Evolutionary conservation across 495 filamentous ascomycete species (phyloP).

Genomic region (Achaetomiella virescens): DNA sequence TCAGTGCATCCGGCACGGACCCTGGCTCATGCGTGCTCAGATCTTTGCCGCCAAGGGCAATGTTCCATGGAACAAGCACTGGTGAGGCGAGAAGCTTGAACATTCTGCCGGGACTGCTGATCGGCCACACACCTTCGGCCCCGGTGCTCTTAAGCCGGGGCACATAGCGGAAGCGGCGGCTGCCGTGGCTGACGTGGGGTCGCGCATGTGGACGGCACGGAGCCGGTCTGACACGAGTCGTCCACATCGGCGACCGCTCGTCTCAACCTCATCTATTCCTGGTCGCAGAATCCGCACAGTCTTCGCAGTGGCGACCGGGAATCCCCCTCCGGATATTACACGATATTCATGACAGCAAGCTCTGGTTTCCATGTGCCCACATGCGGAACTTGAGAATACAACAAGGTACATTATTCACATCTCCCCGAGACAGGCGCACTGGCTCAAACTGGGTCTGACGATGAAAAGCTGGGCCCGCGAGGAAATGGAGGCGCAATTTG

Average conservation of each 20-base stretch:
- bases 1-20: slow-evolving; percentile 9
- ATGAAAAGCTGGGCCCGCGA: background rate
- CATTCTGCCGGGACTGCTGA: slow-evolving; percentile 6
- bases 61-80: slow-evolving; percentile 9
- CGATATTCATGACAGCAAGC: background rate
- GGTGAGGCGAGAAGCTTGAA: slow-evolving; percentile 6
- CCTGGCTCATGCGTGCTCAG: slow-evolving; percentile 8
- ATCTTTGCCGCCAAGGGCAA: slow-evolving; percentile 22
- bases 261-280: background rate
- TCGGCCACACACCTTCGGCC: slow-evolving; percentile 3
- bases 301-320: background rate
- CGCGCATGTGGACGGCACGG: slow-evolving; percentile 6
- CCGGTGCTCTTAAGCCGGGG: slow-evolving; percentile 5
- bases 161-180: background rate
- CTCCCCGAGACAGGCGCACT: background rate
- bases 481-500: background rate
- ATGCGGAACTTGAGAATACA: background rate
- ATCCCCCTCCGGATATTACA: background rate
- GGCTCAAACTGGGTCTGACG: background rate
- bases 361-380: background rate
- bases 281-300: background rate
- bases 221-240: background rate
- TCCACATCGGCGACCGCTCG: background rate
- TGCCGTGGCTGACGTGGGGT: background rate
- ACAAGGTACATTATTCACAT: background rate